A percentile compares a stretch with the other conserved stretches of the same genome.
Conservation (phyloP, 306 rosid genomes). For the Erythrophleum fordii region DNA sequence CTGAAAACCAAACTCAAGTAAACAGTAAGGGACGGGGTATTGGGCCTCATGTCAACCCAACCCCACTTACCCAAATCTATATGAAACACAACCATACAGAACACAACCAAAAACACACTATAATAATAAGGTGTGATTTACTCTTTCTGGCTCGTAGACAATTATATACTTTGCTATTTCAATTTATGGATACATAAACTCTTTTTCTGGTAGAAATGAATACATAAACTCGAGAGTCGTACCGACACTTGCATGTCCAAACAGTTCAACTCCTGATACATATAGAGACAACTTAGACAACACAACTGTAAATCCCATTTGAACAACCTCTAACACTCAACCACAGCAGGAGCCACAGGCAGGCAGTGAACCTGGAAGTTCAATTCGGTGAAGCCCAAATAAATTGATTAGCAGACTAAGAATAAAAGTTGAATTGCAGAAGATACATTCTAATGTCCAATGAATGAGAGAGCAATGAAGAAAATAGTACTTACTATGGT, state of each 20-base stretch:
- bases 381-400: constrained; percentile 27
- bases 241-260: background rate
- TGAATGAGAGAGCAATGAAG: background rate
- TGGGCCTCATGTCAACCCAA: background rate
- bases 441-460: background rate
- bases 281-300: background rate
- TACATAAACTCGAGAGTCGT: background rate
- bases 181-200: background rate
- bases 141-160: background rate
- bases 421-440: constrained; percentile 1
- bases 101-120: background rate
- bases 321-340: constrained; percentile 37
- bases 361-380: constrained; percentile 76
- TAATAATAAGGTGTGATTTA: background rate
- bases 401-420: constrained; percentile 2
- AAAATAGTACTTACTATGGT: constrained; percentile 78
- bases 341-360: constrained; percentile 99
- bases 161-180: background rate
- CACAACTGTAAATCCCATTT: background rate
- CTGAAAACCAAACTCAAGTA: background rate
- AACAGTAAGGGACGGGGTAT: background rate
- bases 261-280: background rate
- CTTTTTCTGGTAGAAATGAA: background rate
- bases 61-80: background rate
- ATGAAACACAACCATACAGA: background rate